phyloP scores from a whole-genome alignment of 176 grass and related monocot genomes.

The Pharus latifolius region DNA sequence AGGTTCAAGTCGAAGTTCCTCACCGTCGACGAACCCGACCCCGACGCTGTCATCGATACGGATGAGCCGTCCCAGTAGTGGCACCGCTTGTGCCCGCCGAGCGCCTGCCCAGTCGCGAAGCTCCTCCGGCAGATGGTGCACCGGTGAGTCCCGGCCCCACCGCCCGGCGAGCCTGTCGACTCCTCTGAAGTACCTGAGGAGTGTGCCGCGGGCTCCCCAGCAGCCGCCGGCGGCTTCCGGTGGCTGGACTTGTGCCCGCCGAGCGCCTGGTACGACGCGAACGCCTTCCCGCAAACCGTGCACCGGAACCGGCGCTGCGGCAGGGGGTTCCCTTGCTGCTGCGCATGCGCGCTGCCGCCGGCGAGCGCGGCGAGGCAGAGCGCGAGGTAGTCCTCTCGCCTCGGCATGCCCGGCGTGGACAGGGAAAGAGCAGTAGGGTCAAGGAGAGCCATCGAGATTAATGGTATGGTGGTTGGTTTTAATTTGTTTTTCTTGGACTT shows the following conservation, averaged over 20 bases:
- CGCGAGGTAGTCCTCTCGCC: slow-evolving; percentile 50
- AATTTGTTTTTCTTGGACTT: not conserved
- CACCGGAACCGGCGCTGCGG: slow-evolving; percentile 27
- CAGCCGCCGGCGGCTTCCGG: slow-evolving; percentile 21
- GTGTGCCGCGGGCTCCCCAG: not conserved
- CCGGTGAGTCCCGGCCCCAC: slow-evolving; percentile 31
- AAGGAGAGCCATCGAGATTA: slow-evolving; percentile 9
- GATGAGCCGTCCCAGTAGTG: slow-evolving; percentile 63
- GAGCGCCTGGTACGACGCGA: slow-evolving; percentile 74
- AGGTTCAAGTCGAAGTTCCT: slow-evolving; percentile 87
- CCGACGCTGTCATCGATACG: slow-evolving; percentile 13
- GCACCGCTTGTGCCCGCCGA: slow-evolving; percentile 84
- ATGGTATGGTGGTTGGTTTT: not conserved
- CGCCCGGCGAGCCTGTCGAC: not conserved
- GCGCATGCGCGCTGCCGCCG: not conserved
- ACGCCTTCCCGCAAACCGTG: slow-evolving; percentile 63
- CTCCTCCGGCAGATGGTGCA: slow-evolving; percentile 57
- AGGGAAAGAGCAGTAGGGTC: slow-evolving; percentile 25
- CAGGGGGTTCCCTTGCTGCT: not conserved
- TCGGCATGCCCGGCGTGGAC: slow-evolving; percentile 1
- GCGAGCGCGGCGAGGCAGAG: slow-evolving; percentile 60
- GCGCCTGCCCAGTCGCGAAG: slow-evolving; percentile 73
- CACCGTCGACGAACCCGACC: slow-evolving; percentile 20
- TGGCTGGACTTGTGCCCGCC: slow-evolving; percentile 95
- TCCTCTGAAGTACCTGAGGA: not conserved